phyloP scores from a whole-genome alignment of 2,329 filamentous ascomycete genomes.

The Paramyrothecium sp. region DNA sequence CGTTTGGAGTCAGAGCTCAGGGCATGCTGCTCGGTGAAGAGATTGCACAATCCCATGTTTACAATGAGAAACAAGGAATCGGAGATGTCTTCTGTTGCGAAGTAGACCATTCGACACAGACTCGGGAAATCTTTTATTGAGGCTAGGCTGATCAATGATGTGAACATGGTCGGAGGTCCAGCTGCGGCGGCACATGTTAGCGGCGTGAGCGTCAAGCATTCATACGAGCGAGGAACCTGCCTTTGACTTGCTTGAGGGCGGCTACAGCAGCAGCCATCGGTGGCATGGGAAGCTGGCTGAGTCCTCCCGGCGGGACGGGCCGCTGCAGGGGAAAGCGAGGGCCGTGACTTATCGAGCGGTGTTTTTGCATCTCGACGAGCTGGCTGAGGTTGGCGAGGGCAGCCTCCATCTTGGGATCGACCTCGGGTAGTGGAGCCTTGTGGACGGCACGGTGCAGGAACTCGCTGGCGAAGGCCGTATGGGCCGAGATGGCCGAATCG shows the following conservation, averaged over 20 bases:
- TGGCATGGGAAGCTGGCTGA: slow-evolving; percentile 54
- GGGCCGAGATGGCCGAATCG: slow-evolving; percentile 47
- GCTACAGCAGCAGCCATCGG: slow-evolving; percentile 49
- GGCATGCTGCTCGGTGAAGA: slow-evolving; percentile 45
- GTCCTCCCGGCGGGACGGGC: slow-evolving; percentile 40
- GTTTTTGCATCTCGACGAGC: slow-evolving; percentile 50
- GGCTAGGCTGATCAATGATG: slow-evolving; percentile 48
- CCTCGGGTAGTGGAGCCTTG: slow-evolving; percentile 42
- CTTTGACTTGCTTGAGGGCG: slow-evolving; percentile 46
- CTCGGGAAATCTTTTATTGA: slow-evolving; percentile 48
- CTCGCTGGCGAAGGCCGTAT: slow-evolving; percentile 53
- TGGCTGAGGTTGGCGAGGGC: slow-evolving; percentile 51
- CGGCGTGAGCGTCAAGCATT: background rate
- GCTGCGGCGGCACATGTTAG: slow-evolving; percentile 22
- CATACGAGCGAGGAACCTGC: slow-evolving; percentile 20
- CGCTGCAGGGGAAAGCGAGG: slow-evolving; percentile 45
- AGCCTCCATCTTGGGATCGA: slow-evolving; percentile 50
- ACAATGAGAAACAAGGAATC: slow-evolving; percentile 50
- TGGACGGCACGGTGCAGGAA: slow-evolving; percentile 53
- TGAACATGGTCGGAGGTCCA: slow-evolving; percentile 46
- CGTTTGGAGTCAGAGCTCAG: slow-evolving; percentile 28
- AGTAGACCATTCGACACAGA: slow-evolving; percentile 49
- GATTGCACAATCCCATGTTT: slow-evolving; percentile 47
- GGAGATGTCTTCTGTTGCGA: slow-evolving; percentile 48
- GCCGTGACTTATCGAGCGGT: slow-evolving; percentile 36